Evolutionary conservation across 441 rosid genomes (phyloP).

Genomic region (Rhodomyrtus psidioides): DNA sequence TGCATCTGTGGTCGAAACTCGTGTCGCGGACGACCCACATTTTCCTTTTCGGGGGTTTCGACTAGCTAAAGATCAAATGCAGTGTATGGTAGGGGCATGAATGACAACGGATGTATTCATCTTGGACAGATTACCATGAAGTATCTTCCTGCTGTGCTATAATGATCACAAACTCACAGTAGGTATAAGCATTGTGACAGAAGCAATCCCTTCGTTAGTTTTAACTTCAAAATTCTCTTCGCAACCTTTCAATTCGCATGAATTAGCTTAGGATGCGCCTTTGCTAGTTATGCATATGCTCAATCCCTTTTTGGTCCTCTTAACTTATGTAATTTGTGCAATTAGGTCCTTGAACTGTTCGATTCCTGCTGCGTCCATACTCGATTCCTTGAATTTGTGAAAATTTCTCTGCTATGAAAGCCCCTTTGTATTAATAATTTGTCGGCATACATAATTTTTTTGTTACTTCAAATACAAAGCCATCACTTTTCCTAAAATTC

Average conservation of each 20-base stretch:
- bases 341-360: too few species aligned
- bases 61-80: not conserved
- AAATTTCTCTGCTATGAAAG: too few species aligned
- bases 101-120: not conserved
- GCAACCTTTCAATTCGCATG: not conserved
- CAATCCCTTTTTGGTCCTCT: too few species aligned
- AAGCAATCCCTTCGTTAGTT: not conserved
- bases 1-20: not conserved
- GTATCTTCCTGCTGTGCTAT: not conserved
- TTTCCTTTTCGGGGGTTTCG: not conserved
- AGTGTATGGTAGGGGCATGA: not conserved
- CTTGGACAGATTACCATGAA: not conserved
- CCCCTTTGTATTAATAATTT: not conserved
- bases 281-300: too few species aligned
- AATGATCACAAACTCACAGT: not conserved
- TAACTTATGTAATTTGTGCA: too few species aligned
- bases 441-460: not conserved
- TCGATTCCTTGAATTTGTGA: too few species aligned
- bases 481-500: not conserved
- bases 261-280: too few species aligned
- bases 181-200: not conserved
- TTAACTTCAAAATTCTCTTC: not conserved
- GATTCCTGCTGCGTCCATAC: too few species aligned
- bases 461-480: not conserved
- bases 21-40: not conserved